These are phyloP conservation scores for Stevia rebaudiana DNA, from an alignment of 140 eudicot species.

Conservation along the genomic window DNA sequence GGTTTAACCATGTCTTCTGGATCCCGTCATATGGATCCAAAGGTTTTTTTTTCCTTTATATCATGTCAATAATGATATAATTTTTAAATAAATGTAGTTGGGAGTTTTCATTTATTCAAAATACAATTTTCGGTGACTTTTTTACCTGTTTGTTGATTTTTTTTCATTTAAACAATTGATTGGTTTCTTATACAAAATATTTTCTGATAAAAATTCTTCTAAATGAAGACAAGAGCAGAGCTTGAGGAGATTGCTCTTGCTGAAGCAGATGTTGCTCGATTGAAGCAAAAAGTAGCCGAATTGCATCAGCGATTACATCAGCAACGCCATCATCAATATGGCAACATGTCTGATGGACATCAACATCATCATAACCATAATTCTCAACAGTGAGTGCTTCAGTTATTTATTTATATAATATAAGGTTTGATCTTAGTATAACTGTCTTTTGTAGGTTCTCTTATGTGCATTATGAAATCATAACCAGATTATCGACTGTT, in stretches of 20 bases:
- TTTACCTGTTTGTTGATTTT: background rate
- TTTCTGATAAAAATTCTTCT: background rate
- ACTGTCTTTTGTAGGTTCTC: background rate
- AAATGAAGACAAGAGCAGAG: constrained; percentile 87
- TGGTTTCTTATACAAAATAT: background rate
- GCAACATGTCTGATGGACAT: constrained; percentile 56
- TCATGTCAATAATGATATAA: background rate
- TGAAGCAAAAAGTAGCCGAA: constrained; percentile 93
- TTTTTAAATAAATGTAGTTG: background rate
- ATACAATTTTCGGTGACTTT: background rate
- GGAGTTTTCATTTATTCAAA: too few species aligned
- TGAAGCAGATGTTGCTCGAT: constrained; percentile 89
- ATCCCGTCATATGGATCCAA: constrained; percentile 81
- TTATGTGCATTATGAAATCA: background rate
- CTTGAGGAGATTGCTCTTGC: constrained; percentile 99
- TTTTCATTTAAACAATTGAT: background rate
- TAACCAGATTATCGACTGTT: background rate
- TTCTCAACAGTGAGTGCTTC: constrained; percentile 53
- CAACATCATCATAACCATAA: constrained; percentile 44
- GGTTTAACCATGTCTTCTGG: constrained; percentile 93
- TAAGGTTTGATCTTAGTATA: background rate
- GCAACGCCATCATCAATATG: constrained; percentile 82
- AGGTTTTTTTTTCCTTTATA: constrained; percentile 37
- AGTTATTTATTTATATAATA: background rate
- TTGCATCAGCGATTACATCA: constrained; percentile 91